phyloP scores from a whole-genome alignment of 441 rosid species.

The Raphanus hybrid region DNA sequence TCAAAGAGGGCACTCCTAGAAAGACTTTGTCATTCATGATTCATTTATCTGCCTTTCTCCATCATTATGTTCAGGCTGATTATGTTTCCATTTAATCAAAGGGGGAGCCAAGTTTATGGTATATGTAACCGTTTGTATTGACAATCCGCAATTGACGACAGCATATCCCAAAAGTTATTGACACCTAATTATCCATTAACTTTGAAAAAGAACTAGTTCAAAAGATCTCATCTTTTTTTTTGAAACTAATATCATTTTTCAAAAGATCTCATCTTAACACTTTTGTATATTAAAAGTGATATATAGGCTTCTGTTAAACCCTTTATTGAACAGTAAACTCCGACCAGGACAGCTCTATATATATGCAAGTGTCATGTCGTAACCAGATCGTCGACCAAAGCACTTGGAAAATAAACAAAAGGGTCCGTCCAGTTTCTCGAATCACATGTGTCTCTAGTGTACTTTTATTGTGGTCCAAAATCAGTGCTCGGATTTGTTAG shows the following conservation, averaged over 20 bases:
- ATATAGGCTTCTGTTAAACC: not conserved
- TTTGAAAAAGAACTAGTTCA: not conserved
- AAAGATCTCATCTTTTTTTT: too few relatives aligned
- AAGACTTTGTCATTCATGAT: conserved; percentile 32
- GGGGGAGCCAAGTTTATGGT: conserved; percentile 4
- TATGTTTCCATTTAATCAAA: conserved; percentile 21
- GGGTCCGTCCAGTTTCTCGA: conserved; percentile 32
- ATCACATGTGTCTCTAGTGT: conserved; percentile 32
- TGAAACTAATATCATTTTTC: too few relatives aligned
- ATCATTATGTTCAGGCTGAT: conserved; percentile 12
- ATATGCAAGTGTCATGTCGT: conserved; percentile 33
- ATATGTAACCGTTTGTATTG: conserved; percentile 9
- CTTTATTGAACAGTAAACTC: conserved; percentile 33
- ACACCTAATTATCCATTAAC: not conserved
- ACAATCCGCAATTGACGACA: not conserved
- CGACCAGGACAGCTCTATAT: conserved; percentile 43
- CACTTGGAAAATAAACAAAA: conserved; percentile 12
- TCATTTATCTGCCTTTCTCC: conserved; percentile 21
- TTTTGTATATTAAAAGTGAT: conserved; percentile 13
- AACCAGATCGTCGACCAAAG: conserved; percentile 34
- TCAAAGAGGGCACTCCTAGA: conserved; percentile 36
- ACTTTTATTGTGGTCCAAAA: conserved; percentile 39
- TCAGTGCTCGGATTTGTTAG: conserved; percentile 21
- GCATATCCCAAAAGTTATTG: not conserved
- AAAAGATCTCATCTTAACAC: not conserved